phyloP scores from a whole-genome alignment of 495 filamentous ascomycete species.

The Trypethelium eluteriae region DNA sequence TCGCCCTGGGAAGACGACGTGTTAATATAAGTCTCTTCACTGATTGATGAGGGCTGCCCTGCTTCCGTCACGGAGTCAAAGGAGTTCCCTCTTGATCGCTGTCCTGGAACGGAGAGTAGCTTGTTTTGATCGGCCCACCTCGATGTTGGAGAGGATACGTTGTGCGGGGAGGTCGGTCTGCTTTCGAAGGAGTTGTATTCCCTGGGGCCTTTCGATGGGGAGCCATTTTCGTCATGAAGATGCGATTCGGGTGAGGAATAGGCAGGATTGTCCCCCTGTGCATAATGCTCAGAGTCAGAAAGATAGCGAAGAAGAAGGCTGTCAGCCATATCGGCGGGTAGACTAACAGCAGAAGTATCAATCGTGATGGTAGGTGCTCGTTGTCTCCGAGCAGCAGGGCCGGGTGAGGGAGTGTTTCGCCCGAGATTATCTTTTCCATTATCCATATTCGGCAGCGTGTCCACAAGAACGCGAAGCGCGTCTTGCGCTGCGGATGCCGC shows the following conservation, averaged over 20 bases:
- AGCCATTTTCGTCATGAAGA: slow-evolving; percentile 18
- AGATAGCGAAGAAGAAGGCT: slow-evolving; percentile 23
- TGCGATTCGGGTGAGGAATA: slow-evolving; percentile 19
- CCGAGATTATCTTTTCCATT: not conserved
- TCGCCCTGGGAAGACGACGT: slow-evolving; percentile 33
- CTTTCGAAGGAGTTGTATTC: slow-evolving; percentile 62
- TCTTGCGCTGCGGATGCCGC: not conserved
- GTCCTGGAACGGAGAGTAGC: slow-evolving; percentile 55
- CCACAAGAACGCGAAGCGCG: slow-evolving; percentile 1
- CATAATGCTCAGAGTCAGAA: slow-evolving; percentile 25
- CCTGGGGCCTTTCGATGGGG: slow-evolving; percentile 53
- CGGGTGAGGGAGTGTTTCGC: slow-evolving; percentile 3
- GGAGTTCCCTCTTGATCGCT: slow-evolving; percentile 57
- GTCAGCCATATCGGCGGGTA: slow-evolving; percentile 30
- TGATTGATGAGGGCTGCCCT: slow-evolving; percentile 43
- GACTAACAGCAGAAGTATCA: slow-evolving; percentile 62
- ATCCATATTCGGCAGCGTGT: not conserved
- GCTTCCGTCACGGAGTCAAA: slow-evolving; percentile 50
- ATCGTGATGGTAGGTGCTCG: slow-evolving; percentile 61
- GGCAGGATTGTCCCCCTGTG: slow-evolving; percentile 31
- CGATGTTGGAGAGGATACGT: slow-evolving; percentile 63
- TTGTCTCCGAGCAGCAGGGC: slow-evolving; percentile 8
- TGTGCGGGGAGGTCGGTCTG: slow-evolving; percentile 82
- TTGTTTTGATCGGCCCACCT: slow-evolving; percentile 48
- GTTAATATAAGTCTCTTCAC: slow-evolving; percentile 40